Percentiles rank a stretch among this genome's conserved stretches.
These are phyloP conservation scores for Cutaneotrichosporon sp. DNA, from an alignment of 1,284 basidiomycete species.

Conservation along the genomic window DNA sequence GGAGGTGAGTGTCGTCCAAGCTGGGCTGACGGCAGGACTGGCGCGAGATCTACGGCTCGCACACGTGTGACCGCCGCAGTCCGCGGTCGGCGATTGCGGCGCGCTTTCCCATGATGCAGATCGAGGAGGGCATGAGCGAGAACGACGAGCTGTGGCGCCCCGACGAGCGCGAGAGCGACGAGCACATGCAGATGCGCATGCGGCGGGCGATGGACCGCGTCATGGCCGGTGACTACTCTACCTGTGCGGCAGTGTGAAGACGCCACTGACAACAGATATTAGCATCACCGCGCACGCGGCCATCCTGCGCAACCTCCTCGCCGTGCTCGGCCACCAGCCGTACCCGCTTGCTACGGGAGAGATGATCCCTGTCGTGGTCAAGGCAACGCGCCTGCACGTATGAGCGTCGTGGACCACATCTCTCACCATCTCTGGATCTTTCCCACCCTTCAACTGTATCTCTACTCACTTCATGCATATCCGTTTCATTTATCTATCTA, in stretches of 20 bases:
- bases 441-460: background rate
- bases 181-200: conserved; percentile 61
- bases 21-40: conserved; percentile 29
- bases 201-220: conserved; percentile 65
- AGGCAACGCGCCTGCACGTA: conserved; percentile 34
- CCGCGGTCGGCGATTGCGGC: conserved; percentile 59
- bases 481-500: background rate
- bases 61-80: conserved; percentile 50
- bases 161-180: conserved; percentile 65
- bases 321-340: conserved; percentile 47
- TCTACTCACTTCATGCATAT: background rate
- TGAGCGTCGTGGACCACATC: no score
- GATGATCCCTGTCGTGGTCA: conserved; percentile 53
- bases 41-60: conserved; percentile 51
- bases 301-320: conserved; percentile 50
- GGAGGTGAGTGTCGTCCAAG: conserved; percentile 33
- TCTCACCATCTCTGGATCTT: no score
- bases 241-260: conserved; percentile 56
- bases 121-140: conserved; percentile 71
- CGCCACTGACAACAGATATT: conserved; percentile 41
- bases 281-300: conserved; percentile 57
- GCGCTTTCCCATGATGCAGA: conserved; percentile 63
- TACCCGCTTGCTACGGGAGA: conserved; percentile 52
- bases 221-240: conserved; percentile 58
- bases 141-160: conserved; percentile 69